phyloP scores from a whole-genome alignment of 2,329 filamentous ascomycete genomes.

The Neofusicoccum parvum region DNA sequence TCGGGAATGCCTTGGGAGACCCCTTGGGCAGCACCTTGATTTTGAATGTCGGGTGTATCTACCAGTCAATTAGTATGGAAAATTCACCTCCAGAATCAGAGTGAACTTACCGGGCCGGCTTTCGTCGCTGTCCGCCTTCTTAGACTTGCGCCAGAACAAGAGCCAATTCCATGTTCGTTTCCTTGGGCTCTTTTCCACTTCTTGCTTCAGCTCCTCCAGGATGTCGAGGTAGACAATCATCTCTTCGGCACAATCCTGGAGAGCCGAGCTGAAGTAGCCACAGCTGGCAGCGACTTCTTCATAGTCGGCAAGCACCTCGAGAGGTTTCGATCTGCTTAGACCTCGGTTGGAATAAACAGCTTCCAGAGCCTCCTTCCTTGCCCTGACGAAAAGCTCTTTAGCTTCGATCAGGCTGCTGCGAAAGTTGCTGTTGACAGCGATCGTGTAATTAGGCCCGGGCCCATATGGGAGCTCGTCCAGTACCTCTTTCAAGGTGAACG shows the following conservation, averaged over 20 bases:
- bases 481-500: slow-evolving; percentile 85
- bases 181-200: slow-evolving; percentile 63
- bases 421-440: slow-evolving; percentile 78
- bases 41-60: slow-evolving; percentile 31
- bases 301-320: slow-evolving; percentile 85
- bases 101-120: slow-evolving; percentile 26
- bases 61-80: slow-evolving; percentile 21
- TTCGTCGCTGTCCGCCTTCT: slow-evolving; percentile 24
- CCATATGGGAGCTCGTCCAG: slow-evolving; percentile 85
- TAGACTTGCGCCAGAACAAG: slow-evolving; percentile 66
- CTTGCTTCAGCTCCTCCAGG: slow-evolving; percentile 77
- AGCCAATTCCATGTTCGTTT: slow-evolving; percentile 83
- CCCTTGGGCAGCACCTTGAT: slow-evolving; percentile 33
- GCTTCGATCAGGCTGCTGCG: slow-evolving; percentile 79
- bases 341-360: slow-evolving; percentile 81
- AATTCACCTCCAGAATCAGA: not conserved
- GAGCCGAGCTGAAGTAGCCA: slow-evolving; percentile 90
- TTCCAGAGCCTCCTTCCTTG: slow-evolving; percentile 74
- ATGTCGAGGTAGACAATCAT: slow-evolving; percentile 81
- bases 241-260: slow-evolving; percentile 89
- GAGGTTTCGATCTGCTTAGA: slow-evolving; percentile 66
- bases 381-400: slow-evolving; percentile 74
- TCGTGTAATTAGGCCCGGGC: slow-evolving; percentile 64
- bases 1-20: slow-evolving; percentile 40
- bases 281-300: slow-evolving; percentile 98